These are phyloP conservation scores for Eucalyptus coolabah DNA, from an alignment of 345 rosid species.

Conservation along the genomic window DNA sequence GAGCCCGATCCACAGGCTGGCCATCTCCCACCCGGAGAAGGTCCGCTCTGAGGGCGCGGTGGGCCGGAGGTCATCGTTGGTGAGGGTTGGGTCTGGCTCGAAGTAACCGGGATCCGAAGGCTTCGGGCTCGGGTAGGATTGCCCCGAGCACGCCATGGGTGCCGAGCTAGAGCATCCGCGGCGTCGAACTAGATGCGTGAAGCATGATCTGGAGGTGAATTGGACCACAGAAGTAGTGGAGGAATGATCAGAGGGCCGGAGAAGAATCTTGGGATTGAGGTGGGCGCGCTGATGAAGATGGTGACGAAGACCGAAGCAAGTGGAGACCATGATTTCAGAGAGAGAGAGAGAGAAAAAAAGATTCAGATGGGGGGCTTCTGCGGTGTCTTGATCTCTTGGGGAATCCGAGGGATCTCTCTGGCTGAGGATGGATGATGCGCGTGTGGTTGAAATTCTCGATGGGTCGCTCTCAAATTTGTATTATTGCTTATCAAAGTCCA, in stretches of 20 bases:
- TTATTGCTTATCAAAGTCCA: background rate
- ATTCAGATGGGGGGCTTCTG: background rate
- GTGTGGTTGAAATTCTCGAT: background rate
- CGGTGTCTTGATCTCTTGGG: background rate
- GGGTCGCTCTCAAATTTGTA: background rate
- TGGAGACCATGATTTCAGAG: slow-evolving; percentile 12
- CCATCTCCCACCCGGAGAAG: slow-evolving; percentile 69
- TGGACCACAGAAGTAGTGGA: background rate
- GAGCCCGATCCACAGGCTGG: slow-evolving; percentile 93
- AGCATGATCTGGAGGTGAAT: background rate
- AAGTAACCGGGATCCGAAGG: background rate
- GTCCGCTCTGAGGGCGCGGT: slow-evolving; percentile 44
- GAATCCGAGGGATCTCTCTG: background rate
- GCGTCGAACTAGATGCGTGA: background rate
- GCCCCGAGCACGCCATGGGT: background rate
- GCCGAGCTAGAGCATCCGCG: background rate
- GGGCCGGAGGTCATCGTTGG: slow-evolving; percentile 85
- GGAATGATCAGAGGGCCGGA: slow-evolving; percentile 3
- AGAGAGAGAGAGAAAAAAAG: slow-evolving; percentile 2
- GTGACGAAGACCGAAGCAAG: slow-evolving; percentile 32
- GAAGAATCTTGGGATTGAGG: background rate
- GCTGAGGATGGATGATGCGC: background rate
- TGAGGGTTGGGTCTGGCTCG: slow-evolving; percentile 49
- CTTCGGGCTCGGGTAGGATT: background rate
- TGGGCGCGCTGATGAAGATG: background rate